These are phyloP conservation scores for Botrytis paeoniae DNA, from an alignment of 2,329 filamentous ascomycete genomes.

Conservation along the genomic window DNA sequence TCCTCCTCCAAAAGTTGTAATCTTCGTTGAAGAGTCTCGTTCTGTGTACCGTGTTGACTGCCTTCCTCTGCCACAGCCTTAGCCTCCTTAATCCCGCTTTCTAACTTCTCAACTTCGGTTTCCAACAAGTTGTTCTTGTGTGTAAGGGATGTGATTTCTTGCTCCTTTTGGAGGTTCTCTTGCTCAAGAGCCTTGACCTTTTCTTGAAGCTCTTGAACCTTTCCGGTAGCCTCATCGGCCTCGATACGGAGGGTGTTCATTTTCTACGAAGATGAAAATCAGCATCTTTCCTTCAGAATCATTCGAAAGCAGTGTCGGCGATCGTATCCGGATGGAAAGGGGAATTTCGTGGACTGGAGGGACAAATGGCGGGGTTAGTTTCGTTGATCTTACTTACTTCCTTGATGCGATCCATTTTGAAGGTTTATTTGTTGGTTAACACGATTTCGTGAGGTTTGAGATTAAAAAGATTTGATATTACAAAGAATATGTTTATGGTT, in stretches of 20 bases:
- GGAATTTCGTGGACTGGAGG: constrained; percentile 3
- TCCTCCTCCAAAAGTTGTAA: constrained; percentile 97
- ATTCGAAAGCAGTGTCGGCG: neutral
- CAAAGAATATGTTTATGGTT: constrained; percentile 8
- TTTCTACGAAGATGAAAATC: constrained; percentile 56
- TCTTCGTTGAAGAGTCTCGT: constrained; percentile 87
- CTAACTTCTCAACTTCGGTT: constrained; percentile 87
- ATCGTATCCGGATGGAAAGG: constrained; percentile 11
- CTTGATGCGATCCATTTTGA: constrained; percentile 83
- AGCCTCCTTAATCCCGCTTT: constrained; percentile 75
- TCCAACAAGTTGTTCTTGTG: constrained; percentile 96
- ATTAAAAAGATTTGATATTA: neutral
- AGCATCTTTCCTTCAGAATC: constrained; percentile 14
- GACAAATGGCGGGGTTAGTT: constrained; percentile 35
- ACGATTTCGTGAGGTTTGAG: neutral
- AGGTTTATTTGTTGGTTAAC: constrained; percentile 20
- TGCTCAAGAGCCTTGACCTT: constrained; percentile 91
- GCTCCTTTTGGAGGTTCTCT: constrained; percentile 94
- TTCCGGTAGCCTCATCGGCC: constrained; percentile 77
- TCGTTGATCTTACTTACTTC: constrained; percentile 59
- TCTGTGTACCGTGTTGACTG: constrained; percentile 78
- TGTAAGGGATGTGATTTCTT: constrained; percentile 93
- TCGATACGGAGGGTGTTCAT: constrained; percentile 93
- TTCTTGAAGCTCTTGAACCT: constrained; percentile 81
- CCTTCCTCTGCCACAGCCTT: constrained; percentile 85